A percentile compares a stretch with the other conserved stretches of the same genome.
Evolutionary conservation across 371 early-diverging fungal genomes (phyloP).

Genomic region (Zancudomyces culisetae): DNA sequence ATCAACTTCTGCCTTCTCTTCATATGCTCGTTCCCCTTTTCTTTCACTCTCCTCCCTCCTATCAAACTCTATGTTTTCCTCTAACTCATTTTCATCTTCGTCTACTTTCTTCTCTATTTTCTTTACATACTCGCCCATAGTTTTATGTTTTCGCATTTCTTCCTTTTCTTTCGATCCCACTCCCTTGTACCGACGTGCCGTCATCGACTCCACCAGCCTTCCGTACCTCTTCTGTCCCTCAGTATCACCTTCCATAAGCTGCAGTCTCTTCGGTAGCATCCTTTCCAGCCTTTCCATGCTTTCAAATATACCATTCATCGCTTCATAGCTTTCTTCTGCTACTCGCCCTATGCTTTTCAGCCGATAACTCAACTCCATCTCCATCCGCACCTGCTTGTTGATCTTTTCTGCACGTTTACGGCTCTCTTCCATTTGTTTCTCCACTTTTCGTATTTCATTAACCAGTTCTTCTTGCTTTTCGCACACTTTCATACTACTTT

Average conservation of each 20-base stretch:
- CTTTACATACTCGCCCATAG: slow-evolving; percentile 17
- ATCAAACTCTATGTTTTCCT: too few relatives aligned
- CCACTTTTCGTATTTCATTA: neutral
- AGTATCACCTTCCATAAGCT: slow-evolving; percentile 1
- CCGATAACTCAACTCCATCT: slow-evolving; percentile 8
- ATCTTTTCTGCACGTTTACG: slow-evolving; percentile 3
- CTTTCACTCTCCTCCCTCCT: too few relatives aligned
- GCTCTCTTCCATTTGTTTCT: neutral
- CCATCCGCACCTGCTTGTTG: slow-evolving; percentile 11
- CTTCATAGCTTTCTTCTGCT: slow-evolving; percentile 22
- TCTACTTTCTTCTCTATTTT: too few relatives aligned
- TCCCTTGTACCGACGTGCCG: neutral
- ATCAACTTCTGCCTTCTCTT: too few relatives aligned
- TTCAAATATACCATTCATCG: slow-evolving; percentile 20
- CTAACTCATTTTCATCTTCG: too few relatives aligned
- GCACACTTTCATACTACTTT: neutral
- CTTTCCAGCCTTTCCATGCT: slow-evolving; percentile 22
- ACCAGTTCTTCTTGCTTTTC: neutral
- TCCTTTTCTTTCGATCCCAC: slow-evolving; percentile 6
- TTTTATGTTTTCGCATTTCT: slow-evolving; percentile 18
- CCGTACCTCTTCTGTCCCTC: neutral
- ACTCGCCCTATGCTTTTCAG: slow-evolving; percentile 19
- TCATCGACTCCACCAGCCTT: neutral
- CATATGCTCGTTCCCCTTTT: too few relatives aligned
- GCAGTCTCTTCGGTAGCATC: slow-evolving; percentile 11